Percentiles rank a stretch among this genome's conserved stretches.
Conservation (phyloP, 2,329 filamentous ascomycete species). For the Ustulina deusta region DNA sequence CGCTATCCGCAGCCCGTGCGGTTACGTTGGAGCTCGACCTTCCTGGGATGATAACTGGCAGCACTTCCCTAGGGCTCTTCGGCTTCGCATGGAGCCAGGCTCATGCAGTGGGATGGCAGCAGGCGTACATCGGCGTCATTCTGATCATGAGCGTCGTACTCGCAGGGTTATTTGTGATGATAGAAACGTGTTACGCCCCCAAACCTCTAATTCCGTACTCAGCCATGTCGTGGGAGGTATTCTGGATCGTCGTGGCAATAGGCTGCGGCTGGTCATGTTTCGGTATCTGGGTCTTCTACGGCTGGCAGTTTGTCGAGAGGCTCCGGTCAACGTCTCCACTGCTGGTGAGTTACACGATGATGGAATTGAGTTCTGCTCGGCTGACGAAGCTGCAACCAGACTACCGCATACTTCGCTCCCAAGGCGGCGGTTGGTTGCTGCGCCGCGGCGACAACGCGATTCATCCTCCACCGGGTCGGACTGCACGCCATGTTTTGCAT, state of each 20-base stretch:
- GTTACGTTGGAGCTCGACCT: constrained; percentile 54
- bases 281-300: constrained; percentile 56
- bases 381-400: constrained; percentile 40
- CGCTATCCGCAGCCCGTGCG: constrained; percentile 31
- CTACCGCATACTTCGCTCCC: constrained; percentile 50
- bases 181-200: constrained; percentile 60
- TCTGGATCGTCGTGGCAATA: constrained; percentile 60
- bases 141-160: constrained; percentile 69
- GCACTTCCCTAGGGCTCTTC: constrained; percentile 69
- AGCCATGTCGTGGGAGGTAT: constrained; percentile 57
- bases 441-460: constrained; percentile 47
- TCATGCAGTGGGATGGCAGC: constrained; percentile 68
- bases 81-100: constrained; percentile 78
- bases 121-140: constrained; percentile 66
- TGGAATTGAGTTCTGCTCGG: neutral
- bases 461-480: constrained; percentile 49
- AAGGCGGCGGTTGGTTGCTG: constrained; percentile 44
- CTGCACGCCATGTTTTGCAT: constrained; percentile 56
- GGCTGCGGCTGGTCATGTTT: constrained; percentile 58
- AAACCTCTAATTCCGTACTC: constrained; percentile 64
- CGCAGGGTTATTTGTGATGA: constrained; percentile 65
- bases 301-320: constrained; percentile 56
- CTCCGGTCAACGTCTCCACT: constrained; percentile 50
- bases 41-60: constrained; percentile 58
- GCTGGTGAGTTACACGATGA: constrained; percentile 39